Conservation (phyloP, 2,329 filamentous ascomycete species). For the Zymoseptoria passerinii region DNA sequence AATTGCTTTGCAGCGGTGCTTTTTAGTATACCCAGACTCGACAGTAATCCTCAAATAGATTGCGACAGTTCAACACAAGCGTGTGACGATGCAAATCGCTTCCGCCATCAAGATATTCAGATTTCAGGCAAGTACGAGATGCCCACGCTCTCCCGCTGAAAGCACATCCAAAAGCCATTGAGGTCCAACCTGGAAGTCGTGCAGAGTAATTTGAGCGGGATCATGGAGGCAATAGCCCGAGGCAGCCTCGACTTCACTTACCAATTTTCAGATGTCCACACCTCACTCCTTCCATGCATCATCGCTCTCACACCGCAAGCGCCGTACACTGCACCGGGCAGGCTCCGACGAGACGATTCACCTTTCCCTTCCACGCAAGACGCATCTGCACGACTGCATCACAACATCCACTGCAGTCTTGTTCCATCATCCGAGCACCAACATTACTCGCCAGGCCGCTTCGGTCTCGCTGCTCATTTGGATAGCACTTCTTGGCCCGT, state of each 20-base stretch:
- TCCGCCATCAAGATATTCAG: background rate
- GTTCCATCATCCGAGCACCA: constrained; percentile 11
- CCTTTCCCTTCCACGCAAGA: background rate
- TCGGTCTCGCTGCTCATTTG: constrained; percentile 22
- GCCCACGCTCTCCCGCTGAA: too few species aligned
- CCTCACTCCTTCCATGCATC: background rate
- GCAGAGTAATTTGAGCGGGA: too few species aligned
- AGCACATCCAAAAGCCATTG: too few species aligned
- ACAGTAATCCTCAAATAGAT: background rate
- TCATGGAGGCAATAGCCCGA: background rate
- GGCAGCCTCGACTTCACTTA: background rate
- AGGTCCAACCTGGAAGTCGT: too few species aligned
- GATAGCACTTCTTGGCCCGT: constrained; percentile 24
- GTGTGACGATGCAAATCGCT: background rate
- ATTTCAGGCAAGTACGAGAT: background rate
- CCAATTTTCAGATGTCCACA: background rate
- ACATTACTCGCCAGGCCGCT: constrained; percentile 17
- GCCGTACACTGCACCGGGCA: background rate
- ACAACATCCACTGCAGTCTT: constrained; percentile 6
- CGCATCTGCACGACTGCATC: constrained; percentile 1
- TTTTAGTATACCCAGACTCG: background rate
- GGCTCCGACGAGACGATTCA: background rate
- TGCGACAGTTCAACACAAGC: background rate
- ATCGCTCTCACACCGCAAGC: background rate
- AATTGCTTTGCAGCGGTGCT: background rate